Evolutionary conservation across 257 asterid genomes (phyloP).

Genomic region (Craterostigma plantagineum): DNA sequence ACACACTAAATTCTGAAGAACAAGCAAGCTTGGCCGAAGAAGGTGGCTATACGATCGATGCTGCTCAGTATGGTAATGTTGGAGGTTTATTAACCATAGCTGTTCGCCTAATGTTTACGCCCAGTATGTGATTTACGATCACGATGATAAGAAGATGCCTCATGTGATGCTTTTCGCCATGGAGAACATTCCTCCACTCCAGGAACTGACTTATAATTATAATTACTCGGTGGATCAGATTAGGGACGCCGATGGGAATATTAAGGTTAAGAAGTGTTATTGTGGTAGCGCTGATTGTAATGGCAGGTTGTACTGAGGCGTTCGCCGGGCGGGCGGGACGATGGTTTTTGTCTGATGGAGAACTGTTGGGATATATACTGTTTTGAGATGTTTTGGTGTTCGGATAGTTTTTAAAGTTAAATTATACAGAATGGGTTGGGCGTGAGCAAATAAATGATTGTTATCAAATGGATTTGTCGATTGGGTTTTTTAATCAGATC

Average conservation of each 20-base stretch:
- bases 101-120: slow-evolving; percentile 65
- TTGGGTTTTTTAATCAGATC: no score
- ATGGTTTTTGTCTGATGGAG: no score
- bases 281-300: slow-evolving; percentile 20
- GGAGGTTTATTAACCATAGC: slow-evolving; percentile 74
- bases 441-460: no score
- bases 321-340: no score
- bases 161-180: slow-evolving; percentile 64
- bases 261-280: slow-evolving; percentile 40
- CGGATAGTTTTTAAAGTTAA: no score
- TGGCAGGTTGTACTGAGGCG: slow-evolving; percentile 17
- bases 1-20: slow-evolving; percentile 17
- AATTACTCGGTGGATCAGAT: slow-evolving; percentile 29
- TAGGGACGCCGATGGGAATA: slow-evolving; percentile 42
- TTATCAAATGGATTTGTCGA: no score
- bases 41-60: slow-evolving; percentile 63
- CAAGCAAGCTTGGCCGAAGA: slow-evolving; percentile 17
- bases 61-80: slow-evolving; percentile 39
- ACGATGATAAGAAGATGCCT: slow-evolving; percentile 47
- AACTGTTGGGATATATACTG: no score
- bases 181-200: slow-evolving; percentile 28
- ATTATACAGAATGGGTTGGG: no score
- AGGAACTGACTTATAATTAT: slow-evolving; percentile 51
- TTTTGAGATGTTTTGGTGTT: no score
- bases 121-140: slow-evolving; percentile 54